Percentiles rank a stretch among this genome's conserved stretches.
These are phyloP conservation scores for Talaromyces ruber DNA, from an alignment of 495 filamentous ascomycete genomes.

Conservation along the genomic window DNA sequence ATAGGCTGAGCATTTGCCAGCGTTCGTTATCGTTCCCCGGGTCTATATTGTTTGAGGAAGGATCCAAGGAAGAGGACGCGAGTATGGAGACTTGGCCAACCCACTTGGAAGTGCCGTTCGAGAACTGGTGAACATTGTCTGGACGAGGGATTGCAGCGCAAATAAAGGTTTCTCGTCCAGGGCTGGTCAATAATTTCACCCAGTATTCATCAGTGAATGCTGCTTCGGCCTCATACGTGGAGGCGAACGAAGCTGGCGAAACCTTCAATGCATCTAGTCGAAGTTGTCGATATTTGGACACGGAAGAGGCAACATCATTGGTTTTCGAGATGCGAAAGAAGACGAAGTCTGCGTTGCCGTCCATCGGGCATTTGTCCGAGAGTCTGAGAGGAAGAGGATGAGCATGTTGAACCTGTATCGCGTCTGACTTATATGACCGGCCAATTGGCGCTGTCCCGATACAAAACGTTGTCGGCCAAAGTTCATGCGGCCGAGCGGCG, in stretches of 20 bases:
- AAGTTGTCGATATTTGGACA: constrained; percentile 19
- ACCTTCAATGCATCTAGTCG: constrained; percentile 16
- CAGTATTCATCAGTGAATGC: constrained; percentile 18
- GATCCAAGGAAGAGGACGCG: too few relatives aligned
- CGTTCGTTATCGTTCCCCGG: constrained; percentile 16
- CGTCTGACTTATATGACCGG: neutral
- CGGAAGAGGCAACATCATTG: constrained; percentile 9
- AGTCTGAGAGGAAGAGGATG: neutral
- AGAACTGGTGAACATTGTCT: neutral
- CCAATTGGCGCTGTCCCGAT: neutral
- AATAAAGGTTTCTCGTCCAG: constrained; percentile 18
- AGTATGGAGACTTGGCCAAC: constrained; percentile 28
- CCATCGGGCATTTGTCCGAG: neutral
- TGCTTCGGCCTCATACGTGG: constrained; percentile 24
- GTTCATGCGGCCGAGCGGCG: neutral
- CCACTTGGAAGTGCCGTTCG: constrained; percentile 18
- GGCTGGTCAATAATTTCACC: constrained; percentile 12
- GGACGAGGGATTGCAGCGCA: constrained; percentile 17
- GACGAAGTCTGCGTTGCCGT: constrained; percentile 6
- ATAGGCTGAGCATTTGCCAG: constrained; percentile 32
- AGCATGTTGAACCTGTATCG: neutral
- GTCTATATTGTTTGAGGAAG: constrained; percentile 8
- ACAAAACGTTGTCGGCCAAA: neutral
- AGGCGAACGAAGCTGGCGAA: constrained; percentile 22
- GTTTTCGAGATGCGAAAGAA: constrained; percentile 15